Evolutionary conservation across 768 basidiomycete genomes (phyloP).

Genomic region (Psilocybe sp.): DNA sequence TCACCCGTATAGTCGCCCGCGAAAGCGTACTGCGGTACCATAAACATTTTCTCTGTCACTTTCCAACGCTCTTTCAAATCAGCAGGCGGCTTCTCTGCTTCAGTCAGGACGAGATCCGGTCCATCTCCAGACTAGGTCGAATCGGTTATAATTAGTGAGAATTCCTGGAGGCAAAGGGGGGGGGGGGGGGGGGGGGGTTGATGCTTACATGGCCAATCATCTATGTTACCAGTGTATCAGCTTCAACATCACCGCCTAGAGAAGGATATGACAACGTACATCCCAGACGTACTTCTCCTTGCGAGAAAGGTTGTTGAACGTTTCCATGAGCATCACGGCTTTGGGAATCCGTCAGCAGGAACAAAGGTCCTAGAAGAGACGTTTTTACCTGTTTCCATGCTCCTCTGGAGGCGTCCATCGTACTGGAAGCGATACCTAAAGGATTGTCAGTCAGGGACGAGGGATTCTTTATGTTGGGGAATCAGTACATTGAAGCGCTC

Average conservation of each 20-base stretch:
- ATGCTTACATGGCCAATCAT: constrained; percentile 61
- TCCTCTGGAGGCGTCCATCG: constrained; percentile 61
- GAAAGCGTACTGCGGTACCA: constrained; percentile 67
- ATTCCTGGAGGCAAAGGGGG: too few species aligned
- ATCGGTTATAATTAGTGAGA: background rate
- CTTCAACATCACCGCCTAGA: background rate
- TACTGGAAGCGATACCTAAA: constrained; percentile 71
- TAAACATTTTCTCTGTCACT: constrained; percentile 65
- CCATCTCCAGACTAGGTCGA: constrained; percentile 57
- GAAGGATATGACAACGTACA: constrained; percentile 36
- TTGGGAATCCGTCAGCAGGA: background rate
- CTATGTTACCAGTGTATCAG: constrained; percentile 25
- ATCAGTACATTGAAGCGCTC: constrained; percentile 59
- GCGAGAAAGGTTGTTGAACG: constrained; percentile 56
- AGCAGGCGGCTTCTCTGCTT: constrained; percentile 43
- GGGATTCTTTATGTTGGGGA: background rate
- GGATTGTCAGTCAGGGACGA: background rate
- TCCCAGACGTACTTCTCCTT: constrained; percentile 80
- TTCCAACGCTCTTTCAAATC: constrained; percentile 65
- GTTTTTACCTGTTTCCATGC: constrained; percentile 58
- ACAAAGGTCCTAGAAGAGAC: background rate
- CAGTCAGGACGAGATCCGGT: constrained; percentile 51
- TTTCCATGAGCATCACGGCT: constrained; percentile 79
- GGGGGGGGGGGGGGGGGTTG: too few species aligned
- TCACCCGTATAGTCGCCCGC: constrained; percentile 64